Conservation (phyloP, 345 rosid genomes). For the Pistacia vera region DNA sequence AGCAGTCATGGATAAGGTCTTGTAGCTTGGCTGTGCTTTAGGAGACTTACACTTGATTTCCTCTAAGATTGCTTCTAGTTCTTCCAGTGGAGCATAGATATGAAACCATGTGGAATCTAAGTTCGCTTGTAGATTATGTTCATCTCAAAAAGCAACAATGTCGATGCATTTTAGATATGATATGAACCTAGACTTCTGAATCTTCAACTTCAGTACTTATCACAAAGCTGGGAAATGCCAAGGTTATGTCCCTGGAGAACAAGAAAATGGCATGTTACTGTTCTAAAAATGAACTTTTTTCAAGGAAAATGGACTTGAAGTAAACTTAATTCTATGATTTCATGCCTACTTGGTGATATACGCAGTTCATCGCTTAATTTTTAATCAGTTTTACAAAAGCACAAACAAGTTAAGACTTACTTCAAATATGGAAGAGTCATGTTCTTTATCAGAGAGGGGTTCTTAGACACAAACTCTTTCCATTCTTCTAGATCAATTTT, state of each 20-base stretch:
- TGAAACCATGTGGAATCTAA: not conserved
- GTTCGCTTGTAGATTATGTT: not conserved
- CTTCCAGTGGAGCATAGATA: not conserved
- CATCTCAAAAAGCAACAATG: no score
- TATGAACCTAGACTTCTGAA: slow-evolving; percentile 33
- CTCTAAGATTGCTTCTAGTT: not conserved
- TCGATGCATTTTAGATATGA: not conserved
- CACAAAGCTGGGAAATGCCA: slow-evolving; percentile 82
- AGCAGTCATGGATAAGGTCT: not conserved
- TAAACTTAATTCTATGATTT: not conserved
- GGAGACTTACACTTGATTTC: not conserved
- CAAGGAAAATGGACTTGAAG: not conserved
- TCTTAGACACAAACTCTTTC: slow-evolving; percentile 69
- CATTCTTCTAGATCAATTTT: slow-evolving; percentile 88
- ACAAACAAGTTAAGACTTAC: slow-evolving; percentile 38
- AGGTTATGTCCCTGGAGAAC: slow-evolving; percentile 70
- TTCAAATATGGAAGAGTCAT: slow-evolving; percentile 90
- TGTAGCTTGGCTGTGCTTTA: not conserved
- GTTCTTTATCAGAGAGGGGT: slow-evolving; percentile 88
- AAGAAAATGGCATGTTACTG: not conserved
- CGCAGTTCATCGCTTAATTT: not conserved
- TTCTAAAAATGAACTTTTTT: not conserved
- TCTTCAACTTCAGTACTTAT: slow-evolving; percentile 64
- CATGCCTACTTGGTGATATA: not conserved
- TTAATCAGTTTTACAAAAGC: not conserved